Evolutionary conservation across 2,329 filamentous ascomycete species (phyloP), one percentile per base, ranked within the genome.

Genomic region (Hypomyces perniciosus): DNA sequence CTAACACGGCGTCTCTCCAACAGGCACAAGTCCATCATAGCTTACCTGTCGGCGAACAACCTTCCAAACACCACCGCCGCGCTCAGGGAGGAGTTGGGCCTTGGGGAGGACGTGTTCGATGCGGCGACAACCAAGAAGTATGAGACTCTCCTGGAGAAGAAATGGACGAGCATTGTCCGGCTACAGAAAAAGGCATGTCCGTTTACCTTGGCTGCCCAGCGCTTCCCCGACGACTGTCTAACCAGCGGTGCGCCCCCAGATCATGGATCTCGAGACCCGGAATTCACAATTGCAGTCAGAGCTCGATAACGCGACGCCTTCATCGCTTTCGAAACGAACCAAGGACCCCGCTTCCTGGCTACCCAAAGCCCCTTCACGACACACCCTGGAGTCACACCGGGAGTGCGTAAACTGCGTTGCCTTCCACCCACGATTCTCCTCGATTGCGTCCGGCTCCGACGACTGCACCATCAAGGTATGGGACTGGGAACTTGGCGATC

Each of bases 401-500:
- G 76, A 82, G 28, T 80, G 88, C 9, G 83, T 96, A 52, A 95
- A 85, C 51, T 91, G 88, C 62, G 84, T 96, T 51, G 90, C 91
- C n/a, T 96, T 96, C 65, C 91, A 96, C 66, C 91, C 91, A 0
- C 78, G 93, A 31, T 96, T 95, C 69, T 92, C 90, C 9, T 92
- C 88, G 5, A 74, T 96, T 26, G 92, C 91, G 10, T 93, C 90
- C 0, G 91, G 88, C n/a, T 95, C 90, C 5, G 91, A 96, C 66
- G 92, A 96, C 67, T 88, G 83, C 50, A 95, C 88, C 4, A 95
- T 96, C 67, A 96, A 96, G 63, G 90, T 96, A 52, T 96, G 91
- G 91, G 91, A 96, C 64, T 96, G 90, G 86, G 91, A 96, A 63
- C 72, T 95, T 27, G 92, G 92, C 42, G 91, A 96, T 68, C 76